phyloP scores from a whole-genome alignment of 805 yeast genomes.

The Monosporozyma aerobia region DNA sequence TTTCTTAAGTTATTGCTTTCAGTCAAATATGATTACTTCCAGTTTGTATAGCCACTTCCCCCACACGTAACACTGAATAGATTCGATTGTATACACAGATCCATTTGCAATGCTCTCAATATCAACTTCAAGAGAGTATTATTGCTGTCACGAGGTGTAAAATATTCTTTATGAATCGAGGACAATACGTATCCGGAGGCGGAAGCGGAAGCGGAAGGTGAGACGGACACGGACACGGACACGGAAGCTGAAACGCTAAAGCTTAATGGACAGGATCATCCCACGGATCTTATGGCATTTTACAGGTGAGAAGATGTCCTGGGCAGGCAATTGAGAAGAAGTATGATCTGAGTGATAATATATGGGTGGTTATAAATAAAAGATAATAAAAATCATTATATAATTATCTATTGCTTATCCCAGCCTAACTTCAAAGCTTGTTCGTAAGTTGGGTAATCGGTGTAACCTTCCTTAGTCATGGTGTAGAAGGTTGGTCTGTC shows the following conservation, averaged over 20 bases:
- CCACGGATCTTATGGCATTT: neutral
- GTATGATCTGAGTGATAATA: neutral
- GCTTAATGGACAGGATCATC: neutral
- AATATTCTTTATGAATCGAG: neutral
- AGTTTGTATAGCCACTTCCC: too few species aligned
- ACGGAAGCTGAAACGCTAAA: neutral
- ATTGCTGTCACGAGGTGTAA: too few species aligned
- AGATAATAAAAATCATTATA: neutral
- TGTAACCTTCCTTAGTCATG: slow-evolving; percentile 33
- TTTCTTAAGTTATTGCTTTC: too few species aligned
- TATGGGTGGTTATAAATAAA: neutral
- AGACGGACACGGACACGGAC: neutral
- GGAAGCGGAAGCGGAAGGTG: neutral
- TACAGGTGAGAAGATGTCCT: too few species aligned
- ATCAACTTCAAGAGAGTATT: neutral
- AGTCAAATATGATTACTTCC: too few species aligned
- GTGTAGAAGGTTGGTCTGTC: slow-evolving; percentile 42
- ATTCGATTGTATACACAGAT: too few species aligned
- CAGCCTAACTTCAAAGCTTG: slow-evolving; percentile 21
- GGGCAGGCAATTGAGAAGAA: too few species aligned
- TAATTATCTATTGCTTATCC: neutral
- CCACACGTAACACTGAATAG: too few species aligned
- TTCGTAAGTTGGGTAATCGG: slow-evolving; percentile 34
- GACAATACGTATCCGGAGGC: neutral
- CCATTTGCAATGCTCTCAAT: too few species aligned